Evolutionary conservation across 148 eudicot genomes (phyloP).

Genomic region (Polygonum maritimum): DNA sequence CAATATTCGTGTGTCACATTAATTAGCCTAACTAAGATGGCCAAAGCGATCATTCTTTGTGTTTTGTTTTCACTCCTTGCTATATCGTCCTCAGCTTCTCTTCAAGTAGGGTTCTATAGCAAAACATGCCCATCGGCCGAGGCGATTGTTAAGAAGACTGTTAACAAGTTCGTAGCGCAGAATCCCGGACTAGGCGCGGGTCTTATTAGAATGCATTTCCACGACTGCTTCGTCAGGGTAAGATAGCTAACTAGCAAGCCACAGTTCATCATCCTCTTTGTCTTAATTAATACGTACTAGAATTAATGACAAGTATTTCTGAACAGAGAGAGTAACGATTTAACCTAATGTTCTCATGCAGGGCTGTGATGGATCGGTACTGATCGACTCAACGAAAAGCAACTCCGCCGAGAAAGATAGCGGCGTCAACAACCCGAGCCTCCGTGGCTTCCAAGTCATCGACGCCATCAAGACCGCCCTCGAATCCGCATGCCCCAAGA

Average conservation of each 20-base stretch:
- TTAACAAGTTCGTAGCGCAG: constrained; percentile 16
- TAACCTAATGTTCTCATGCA: neutral
- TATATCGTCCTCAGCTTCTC: neutral
- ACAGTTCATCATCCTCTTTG: too few species aligned
- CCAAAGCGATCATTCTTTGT: neutral
- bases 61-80: neutral
- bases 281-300: too few species aligned
- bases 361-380: constrained; percentile 35
- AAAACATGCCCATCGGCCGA: constrained; percentile 33
- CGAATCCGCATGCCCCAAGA: constrained; percentile 18
- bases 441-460: constrained; percentile 20
- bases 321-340: too few species aligned
- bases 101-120: constrained; percentile 22
- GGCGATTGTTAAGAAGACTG: constrained; percentile 20
- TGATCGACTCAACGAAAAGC: constrained; percentile 17
- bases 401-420: constrained; percentile 24
- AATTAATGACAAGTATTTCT: too few species aligned
- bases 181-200: constrained; percentile 36
- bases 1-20: neutral
- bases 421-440: constrained; percentile 9
- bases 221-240: constrained; percentile 59
- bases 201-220: constrained; percentile 46
- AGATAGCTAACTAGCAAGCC: neutral
- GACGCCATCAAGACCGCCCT: constrained; percentile 18
- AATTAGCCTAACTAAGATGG: neutral